Evolutionary conservation across 768 basidiomycete species (phyloP), one percentile per base, ranked within the genome.

Genomic region (Trametopsis cervina): DNA sequence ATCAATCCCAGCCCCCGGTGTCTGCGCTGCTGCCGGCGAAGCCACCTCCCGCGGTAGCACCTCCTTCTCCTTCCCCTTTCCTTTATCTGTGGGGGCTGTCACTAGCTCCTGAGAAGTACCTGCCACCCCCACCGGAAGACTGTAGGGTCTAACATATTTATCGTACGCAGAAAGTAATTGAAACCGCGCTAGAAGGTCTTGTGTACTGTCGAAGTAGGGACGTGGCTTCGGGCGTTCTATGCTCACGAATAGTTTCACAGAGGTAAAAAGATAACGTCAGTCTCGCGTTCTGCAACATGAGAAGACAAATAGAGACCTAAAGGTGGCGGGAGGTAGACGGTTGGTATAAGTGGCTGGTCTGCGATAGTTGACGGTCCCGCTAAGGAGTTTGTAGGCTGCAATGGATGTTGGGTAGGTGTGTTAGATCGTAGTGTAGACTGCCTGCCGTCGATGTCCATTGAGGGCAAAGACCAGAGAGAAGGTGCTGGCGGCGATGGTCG

Each of bases 141-240:
- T 60, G 58, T 69, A 66, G 10, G 79, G 75, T n/a, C 81, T 74
- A 43, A 89, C 88, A 58, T 89, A 84, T 59, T 81, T 85, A 68
- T 89, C 82, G 62, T 90, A 90, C n/a, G 85, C 80, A 9, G 80
- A 57, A 42, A 81, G 73, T 23, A 90, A 77, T 42, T 76, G 70
- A 57, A 90, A 86, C 51, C 82, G 81, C 39, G 76, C 70, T 47
- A 90, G 72, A 44, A 90, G 79, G 66, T 90, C 88, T 59, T 90
- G 79, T 1, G 89, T 89, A 66, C 87, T 86, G 35, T 73, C 63
- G 43, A 90, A 75, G 62, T 76, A 71, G 22, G 72, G 55, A 41
- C 55, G 63, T 11, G 63, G 63, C 27, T 58, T 74, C 33, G 68
- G 65, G 42, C 72, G 72, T 20, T 63, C 67, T 54, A 66, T 42